Evolutionary conservation across 1,284 basidiomycete species (phyloP), one percentile per base, ranked within the genome.

Genomic region (Leccinum laetum): DNA sequence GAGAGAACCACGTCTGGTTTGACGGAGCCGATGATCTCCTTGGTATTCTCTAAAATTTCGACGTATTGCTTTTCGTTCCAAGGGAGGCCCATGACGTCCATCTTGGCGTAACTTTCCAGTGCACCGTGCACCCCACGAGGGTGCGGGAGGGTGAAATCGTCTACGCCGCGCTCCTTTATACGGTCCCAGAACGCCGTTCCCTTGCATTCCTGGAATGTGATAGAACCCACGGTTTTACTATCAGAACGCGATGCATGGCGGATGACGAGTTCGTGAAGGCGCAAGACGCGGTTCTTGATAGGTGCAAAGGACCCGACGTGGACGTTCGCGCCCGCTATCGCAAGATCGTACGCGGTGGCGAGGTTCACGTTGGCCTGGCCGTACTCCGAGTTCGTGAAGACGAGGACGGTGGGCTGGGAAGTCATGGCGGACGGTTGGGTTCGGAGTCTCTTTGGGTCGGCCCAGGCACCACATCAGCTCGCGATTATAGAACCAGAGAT

Each of bases 361-460:
- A 68, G 64, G 37, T 55, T 69, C 8, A 67, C 58, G 39, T 67
- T 69, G 35, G 67, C 60, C 44, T 66, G 64, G 1, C 67, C 67
- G 5, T 60, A 44, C 57, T 68, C 67, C 9, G 64, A n/a, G 21
- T 59, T 65, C 18, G 67, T 62, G 14, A 58, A 60, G 16, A 67
- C 16, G 52, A 68, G 67, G 9, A 58, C 62, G 5, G 53, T 60
- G 7, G 62, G 37, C 37, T 39, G 37, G 37, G 14, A 14, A 7
- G 37, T 39, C 37, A 39, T 39, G 37, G 37, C 6, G 37, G 37
- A 39, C 37, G 14, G 37, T 32, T 10, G 9, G 32, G 32, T 35
- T 35, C 32, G 4, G 32, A 35, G 32, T 35, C 32, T 35, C 32
- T 35, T 35, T 35, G 10, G 32, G 32, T 35, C 32, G 32, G 32